Evolutionary conservation across 768 basidiomycete genomes (phyloP).

Genomic region (Tephrocybe rancida): DNA sequence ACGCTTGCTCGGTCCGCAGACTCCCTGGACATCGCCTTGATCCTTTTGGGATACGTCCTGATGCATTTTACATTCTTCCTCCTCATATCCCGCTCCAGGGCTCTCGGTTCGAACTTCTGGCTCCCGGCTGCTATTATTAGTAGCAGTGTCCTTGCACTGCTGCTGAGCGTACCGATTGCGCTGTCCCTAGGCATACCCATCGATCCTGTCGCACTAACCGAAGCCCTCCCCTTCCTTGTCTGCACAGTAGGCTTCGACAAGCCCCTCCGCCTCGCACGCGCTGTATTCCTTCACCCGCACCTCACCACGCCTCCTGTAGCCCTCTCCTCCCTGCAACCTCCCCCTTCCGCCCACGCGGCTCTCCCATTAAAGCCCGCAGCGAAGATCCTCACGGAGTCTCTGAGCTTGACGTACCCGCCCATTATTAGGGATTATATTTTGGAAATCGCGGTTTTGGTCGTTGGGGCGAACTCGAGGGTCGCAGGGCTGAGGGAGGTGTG

Average conservation of each 20-base stretch:
- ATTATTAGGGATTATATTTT: slow-evolving; percentile 94
- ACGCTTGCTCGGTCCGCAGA: slow-evolving; percentile 73
- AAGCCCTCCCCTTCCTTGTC: slow-evolving; percentile 96
- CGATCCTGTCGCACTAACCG: slow-evolving; percentile 90
- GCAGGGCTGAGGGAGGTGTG: slow-evolving; percentile 94
- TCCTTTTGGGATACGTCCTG: slow-evolving; percentile 89
- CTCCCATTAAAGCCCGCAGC: slow-evolving; percentile 69
- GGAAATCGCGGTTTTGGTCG: slow-evolving; percentile 85
- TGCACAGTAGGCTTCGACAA: slow-evolving; percentile 99
- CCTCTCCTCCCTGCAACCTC: slow-evolving; percentile 19
- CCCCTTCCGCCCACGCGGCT: slow-evolving; percentile 30
- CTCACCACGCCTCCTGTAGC: slow-evolving; percentile 41
- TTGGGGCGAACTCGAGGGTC: slow-evolving; percentile 87
- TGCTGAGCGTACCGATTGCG: slow-evolving; percentile 80
- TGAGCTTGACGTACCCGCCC: slow-evolving; percentile 74
- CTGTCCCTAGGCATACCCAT: slow-evolving; percentile 78
- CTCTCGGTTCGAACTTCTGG: slow-evolving; percentile 70
- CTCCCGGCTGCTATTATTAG: slow-evolving; percentile 73
- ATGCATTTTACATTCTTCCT: slow-evolving; percentile 97
- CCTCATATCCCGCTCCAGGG: slow-evolving; percentile 85
- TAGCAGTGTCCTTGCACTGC: slow-evolving; percentile 80
- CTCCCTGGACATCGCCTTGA: slow-evolving; percentile 93
- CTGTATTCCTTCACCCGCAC: slow-evolving; percentile 86
- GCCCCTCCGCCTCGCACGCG: slow-evolving; percentile 86
- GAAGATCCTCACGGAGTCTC: slow-evolving; percentile 82